Percentiles rank a stretch among this genome's conserved stretches.
phyloP scores from a whole-genome alignment of 2,329 filamentous ascomycete species.

The Byssochlamys sp. region DNA sequence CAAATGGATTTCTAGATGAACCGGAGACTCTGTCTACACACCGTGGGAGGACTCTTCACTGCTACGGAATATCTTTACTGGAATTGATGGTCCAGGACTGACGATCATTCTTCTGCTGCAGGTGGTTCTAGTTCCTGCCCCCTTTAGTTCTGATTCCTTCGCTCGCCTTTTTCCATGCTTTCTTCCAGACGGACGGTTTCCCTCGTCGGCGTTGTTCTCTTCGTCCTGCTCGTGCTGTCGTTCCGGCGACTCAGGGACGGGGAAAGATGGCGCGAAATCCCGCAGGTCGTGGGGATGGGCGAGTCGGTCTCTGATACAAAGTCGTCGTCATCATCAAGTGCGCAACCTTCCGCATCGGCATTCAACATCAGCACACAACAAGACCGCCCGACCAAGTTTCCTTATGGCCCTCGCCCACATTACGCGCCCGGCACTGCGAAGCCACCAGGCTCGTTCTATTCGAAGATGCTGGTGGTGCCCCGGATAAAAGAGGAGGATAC shows the following conservation, averaged over 20 bases:
- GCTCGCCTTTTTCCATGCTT: constrained; percentile 18
- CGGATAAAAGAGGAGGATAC: constrained; percentile 44
- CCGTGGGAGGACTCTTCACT: background rate
- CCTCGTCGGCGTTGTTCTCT: constrained; percentile 24
- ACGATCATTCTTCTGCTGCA: background rate
- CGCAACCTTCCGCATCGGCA: background rate
- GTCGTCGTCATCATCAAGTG: background rate
- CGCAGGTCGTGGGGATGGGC: constrained; percentile 30
- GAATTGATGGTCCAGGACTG: background rate
- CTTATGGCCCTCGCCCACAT: constrained; percentile 15
- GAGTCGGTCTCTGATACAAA: constrained; percentile 14
- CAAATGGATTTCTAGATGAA: background rate
- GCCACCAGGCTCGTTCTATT: constrained; percentile 42
- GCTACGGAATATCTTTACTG: background rate
- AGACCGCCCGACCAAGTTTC: background rate
- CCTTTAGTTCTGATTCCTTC: background rate
- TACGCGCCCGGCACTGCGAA: constrained; percentile 30
- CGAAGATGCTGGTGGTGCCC: constrained; percentile 46
- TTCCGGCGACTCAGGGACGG: constrained; percentile 17
- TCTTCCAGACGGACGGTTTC: constrained; percentile 22
- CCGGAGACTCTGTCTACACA: background rate
- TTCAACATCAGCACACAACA: background rate
- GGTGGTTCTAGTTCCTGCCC: background rate
- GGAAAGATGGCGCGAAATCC: constrained; percentile 24
- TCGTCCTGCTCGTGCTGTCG: constrained; percentile 17